Evolutionary conservation across 2,329 filamentous ascomycete species (phyloP), one percentile per base, ranked within the genome.

Genomic region (Penicillium sumatraense): DNA sequence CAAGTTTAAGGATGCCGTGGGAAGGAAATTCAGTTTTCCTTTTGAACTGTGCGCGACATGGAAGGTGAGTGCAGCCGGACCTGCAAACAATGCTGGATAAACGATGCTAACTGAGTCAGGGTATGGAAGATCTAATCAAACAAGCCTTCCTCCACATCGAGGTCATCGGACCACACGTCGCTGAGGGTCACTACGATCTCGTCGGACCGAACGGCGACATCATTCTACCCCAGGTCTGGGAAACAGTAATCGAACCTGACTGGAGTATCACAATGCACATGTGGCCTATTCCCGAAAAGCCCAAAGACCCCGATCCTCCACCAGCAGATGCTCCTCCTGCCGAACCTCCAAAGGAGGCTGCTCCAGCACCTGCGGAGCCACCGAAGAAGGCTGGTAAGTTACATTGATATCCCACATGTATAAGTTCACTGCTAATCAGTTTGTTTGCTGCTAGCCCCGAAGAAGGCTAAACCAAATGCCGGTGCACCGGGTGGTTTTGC

Each of bases 1-100:
- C 72, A 88, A 88, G 63, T 96, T 96, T 78, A 96, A 96, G 75
- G 93, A 97, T 71, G 92, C 92, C 1, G 86, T 97, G 14, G 90
- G 91, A 27, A 84, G 93, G 62, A 96, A 96, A 73, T 97, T 96
- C 72, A 95, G 86, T 75, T 96, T 97, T 68, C 93, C 93, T 1
- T 96, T 88, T 75, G 86, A 93, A 60, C 74, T 96, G 26, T 96
- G 92, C 74, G 86, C 87, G 67, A 95, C 88, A 2, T 96, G 91
- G 91, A 79, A 81, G 78, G 90, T 93, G 85, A 71, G 85, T n/a
- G n/a, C n/a, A n/a, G n/a, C n/a, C n/a, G n/a, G n/a, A n/a, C n/a
- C n/a, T n/a, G 23, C 41, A 16, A 44, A 26, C 20, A 18, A 2
- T 27, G 5, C 7, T 9, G 2, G 4, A 6, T 16, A 5, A 21